These are phyloP conservation scores for Saccharomycopsis hybrid DNA, from an alignment of 1,139 yeast genomes.

Conservation along the genomic window DNA sequence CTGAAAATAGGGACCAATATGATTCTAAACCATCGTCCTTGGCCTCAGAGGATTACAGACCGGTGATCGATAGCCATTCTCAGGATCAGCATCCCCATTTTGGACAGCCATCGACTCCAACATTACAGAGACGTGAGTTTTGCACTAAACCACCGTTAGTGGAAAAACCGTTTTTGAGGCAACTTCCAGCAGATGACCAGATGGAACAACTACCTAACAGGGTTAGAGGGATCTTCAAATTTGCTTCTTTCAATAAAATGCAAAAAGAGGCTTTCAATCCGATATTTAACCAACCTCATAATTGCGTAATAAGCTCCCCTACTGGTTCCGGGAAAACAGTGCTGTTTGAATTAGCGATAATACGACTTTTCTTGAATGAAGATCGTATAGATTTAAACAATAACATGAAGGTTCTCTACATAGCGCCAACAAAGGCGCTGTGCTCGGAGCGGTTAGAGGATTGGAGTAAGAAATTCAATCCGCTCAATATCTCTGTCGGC, in stretches of 20 bases:
- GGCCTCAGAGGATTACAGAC: too few relatives aligned
- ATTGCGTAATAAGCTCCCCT: slow-evolving; percentile 46
- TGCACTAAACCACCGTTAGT: too few relatives aligned
- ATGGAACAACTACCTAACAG: slow-evolving; percentile 2
- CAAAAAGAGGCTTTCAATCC: slow-evolving; percentile 39
- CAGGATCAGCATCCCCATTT: too few relatives aligned
- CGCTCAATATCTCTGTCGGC: slow-evolving; percentile 36
- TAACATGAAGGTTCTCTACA: slow-evolving; percentile 37
- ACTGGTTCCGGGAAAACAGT: slow-evolving; percentile 57
- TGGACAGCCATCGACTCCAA: too few relatives aligned
- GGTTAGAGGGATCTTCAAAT: slow-evolving; percentile 23
- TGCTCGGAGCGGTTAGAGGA: slow-evolving; percentile 39
- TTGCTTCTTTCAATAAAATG: slow-evolving; percentile 40
- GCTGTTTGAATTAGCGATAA: slow-evolving; percentile 45
- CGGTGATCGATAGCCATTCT: too few relatives aligned
- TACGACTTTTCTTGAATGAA: slow-evolving; percentile 30
- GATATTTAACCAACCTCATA: slow-evolving; percentile 33
- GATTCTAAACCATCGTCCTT: too few relatives aligned
- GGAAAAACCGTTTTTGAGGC: too few relatives aligned
- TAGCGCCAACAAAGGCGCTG: slow-evolving; percentile 51
- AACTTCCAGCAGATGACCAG: too few relatives aligned
- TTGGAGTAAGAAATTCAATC: slow-evolving; percentile 37
- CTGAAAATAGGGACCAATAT: too few relatives aligned
- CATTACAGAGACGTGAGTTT: too few relatives aligned
- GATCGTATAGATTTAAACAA: slow-evolving; percentile 14